phyloP scores from a whole-genome alignment of 2,329 filamentous ascomycete genomes.

The Cylindrodendrum hubeiense region DNA sequence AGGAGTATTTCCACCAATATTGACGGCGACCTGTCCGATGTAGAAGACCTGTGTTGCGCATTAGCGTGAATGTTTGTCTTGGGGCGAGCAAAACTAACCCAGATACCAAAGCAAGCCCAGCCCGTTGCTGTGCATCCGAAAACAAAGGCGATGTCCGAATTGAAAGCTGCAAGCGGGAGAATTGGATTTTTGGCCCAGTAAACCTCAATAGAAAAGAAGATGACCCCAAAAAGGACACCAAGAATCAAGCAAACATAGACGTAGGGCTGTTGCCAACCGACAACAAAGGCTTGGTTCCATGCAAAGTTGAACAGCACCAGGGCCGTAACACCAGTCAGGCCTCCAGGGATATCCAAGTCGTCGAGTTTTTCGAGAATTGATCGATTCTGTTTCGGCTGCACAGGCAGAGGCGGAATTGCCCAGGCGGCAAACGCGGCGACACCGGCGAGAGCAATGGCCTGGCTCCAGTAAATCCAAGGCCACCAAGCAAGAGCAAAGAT shows the following conservation, averaged over 20 bases:
- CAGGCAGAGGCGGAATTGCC: conserved; percentile 13
- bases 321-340: conserved; percentile 59
- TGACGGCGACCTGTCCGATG: conserved; percentile 46
- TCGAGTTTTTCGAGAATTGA: neutral
- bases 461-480: conserved; percentile 51
- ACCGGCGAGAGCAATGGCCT: conserved; percentile 5
- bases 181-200: conserved; percentile 17
- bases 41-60: conserved; percentile 8
- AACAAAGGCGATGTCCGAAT: conserved; percentile 21
- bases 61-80: neutral
- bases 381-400: conserved; percentile 32
- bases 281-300: conserved; percentile 71
- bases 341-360: conserved; percentile 31
- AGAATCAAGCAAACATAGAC: conserved; percentile 66
- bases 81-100: neutral
- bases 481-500: conserved; percentile 52
- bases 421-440: conserved; percentile 28
- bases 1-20: conserved; percentile 52
- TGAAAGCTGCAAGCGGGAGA: conserved; percentile 16
- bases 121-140: conserved; percentile 24
- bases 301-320: conserved; percentile 72
- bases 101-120: conserved; percentile 28
- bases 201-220: conserved; percentile 17
- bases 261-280: conserved; percentile 66
- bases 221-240: conserved; percentile 57